Evolutionary conservation across 2,329 filamentous ascomycete species (phyloP).

Genomic region (Penicillium brasilianum): DNA sequence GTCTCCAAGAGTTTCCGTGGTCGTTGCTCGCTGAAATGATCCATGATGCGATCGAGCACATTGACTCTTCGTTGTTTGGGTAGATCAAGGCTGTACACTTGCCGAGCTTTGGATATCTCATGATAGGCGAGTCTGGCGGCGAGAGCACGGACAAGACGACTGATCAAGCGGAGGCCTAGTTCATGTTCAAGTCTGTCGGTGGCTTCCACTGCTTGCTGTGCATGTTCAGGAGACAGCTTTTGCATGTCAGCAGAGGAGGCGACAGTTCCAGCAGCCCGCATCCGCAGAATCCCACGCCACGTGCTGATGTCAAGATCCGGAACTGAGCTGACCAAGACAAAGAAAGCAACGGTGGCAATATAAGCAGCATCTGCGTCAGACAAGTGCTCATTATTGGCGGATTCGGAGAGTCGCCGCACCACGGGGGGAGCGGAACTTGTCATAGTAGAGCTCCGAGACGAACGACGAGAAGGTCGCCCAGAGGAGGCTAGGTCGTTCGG

Average conservation of each 20-base stretch:
- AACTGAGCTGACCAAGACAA: conserved; percentile 45
- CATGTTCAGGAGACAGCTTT: conserved; percentile 37
- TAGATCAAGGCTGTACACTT: conserved; percentile 34
- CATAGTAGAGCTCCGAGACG: conserved; percentile 36
- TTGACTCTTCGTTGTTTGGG: conserved; percentile 37
- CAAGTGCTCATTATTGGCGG: conserved; percentile 39
- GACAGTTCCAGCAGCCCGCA: conserved; percentile 47
- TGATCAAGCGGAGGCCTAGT: conserved; percentile 56
- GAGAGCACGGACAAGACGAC: conserved; percentile 55
- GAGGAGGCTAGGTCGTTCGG: conserved; percentile 43
- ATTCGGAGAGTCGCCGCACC: conserved; percentile 36
- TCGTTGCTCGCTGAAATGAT: conserved; percentile 41
- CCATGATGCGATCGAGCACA: conserved; percentile 44
- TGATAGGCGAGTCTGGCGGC: conserved; percentile 56
- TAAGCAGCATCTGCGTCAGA: conserved; percentile 47
- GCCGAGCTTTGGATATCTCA: conserved; percentile 51
- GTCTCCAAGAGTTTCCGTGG: conserved; percentile 18
- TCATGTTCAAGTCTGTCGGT: conserved; percentile 58
- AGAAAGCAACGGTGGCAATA: conserved; percentile 44
- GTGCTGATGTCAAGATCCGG: conserved; percentile 43
- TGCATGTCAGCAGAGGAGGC: conserved; percentile 45
- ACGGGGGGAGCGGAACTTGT: conserved; percentile 29
- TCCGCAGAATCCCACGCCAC: conserved; percentile 49
- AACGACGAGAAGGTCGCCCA: conserved; percentile 37
- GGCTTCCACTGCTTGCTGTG: conserved; percentile 39